phyloP scores from a whole-genome alignment of 2,329 filamentous ascomycete genomes.

The Aspergillus brasiliensis region DNA sequence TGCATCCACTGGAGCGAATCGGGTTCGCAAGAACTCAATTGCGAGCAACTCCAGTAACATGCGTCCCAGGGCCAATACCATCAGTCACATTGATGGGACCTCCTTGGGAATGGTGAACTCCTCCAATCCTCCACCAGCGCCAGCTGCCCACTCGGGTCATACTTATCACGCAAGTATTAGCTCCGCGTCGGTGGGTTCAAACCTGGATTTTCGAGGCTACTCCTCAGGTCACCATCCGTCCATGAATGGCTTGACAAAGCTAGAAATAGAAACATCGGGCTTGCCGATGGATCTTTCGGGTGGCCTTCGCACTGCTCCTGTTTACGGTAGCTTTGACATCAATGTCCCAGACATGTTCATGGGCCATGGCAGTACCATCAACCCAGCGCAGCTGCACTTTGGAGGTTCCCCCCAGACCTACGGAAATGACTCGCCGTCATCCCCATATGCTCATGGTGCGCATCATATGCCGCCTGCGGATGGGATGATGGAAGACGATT shows the following conservation, averaged over 20 bases:
- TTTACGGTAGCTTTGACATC: conserved; percentile 69
- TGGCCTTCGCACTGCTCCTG: conserved; percentile 77
- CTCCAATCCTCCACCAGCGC: conserved; percentile 24
- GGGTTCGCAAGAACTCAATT: conserved; percentile 90
- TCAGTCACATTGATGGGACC: conserved; percentile 83
- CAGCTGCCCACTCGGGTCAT: conserved; percentile 47
- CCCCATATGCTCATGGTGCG: conserved; percentile 45
- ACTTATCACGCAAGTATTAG: conserved; percentile 75
- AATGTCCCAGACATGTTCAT: conserved; percentile 73
- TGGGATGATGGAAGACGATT: conserved; percentile 66
- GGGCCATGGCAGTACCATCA: conserved; percentile 62
- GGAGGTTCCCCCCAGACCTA: conserved; percentile 69
- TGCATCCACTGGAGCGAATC: conserved; percentile 65
- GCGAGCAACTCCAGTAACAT: conserved; percentile 65
- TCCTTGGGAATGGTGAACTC: conserved; percentile 65
- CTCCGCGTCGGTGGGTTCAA: conserved; percentile 58
- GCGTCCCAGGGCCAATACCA: conserved; percentile 91
- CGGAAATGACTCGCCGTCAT: conserved; percentile 42
- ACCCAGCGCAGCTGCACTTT: conserved; percentile 75
- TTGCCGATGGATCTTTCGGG: conserved; percentile 68
- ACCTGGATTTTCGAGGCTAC: conserved; percentile 72
- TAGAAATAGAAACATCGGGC: conserved; percentile 84
- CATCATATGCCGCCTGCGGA: conserved; percentile 59
- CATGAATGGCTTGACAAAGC: conserved; percentile 71
- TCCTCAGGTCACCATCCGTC: conserved; percentile 48